phyloP scores from a whole-genome alignment of 176 grass and related monocot species.

The Rhynchospora breviuscula region DNA sequence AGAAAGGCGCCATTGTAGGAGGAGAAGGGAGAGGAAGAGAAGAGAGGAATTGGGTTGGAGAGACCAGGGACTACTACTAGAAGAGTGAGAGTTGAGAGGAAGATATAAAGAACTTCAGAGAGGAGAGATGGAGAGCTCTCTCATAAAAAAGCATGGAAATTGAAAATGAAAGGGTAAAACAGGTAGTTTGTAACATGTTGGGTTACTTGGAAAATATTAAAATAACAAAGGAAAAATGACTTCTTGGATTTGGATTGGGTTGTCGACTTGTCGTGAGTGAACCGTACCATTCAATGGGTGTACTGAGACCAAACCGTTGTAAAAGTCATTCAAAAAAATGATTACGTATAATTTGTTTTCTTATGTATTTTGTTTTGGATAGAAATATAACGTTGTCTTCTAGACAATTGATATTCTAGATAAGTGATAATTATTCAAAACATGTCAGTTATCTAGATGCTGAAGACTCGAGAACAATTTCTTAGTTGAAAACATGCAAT shows the following conservation, averaged over 20 bases:
- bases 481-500: no score
- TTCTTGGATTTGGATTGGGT: background rate
- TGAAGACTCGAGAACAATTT: background rate
- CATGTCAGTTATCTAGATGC: background rate
- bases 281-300: conserved; percentile 1
- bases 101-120: background rate
- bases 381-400: background rate
- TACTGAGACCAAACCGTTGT: background rate
- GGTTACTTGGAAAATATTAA: background rate
- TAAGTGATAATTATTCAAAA: background rate
- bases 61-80: no score
- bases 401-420: background rate
- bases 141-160: no score
- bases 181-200: no score
- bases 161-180: no score
- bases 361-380: background rate
- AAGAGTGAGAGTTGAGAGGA: background rate
- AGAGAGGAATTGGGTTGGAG: background rate
- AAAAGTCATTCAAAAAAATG: background rate
- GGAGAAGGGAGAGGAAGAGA: background rate
- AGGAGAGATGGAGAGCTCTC: background rate
- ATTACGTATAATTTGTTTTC: no score
- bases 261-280: background rate
- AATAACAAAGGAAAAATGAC: background rate
- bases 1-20: background rate